These are phyloP conservation scores for Lumnitzera littorea DNA, from an alignment of 345 rosid species.

Conservation along the genomic window DNA sequence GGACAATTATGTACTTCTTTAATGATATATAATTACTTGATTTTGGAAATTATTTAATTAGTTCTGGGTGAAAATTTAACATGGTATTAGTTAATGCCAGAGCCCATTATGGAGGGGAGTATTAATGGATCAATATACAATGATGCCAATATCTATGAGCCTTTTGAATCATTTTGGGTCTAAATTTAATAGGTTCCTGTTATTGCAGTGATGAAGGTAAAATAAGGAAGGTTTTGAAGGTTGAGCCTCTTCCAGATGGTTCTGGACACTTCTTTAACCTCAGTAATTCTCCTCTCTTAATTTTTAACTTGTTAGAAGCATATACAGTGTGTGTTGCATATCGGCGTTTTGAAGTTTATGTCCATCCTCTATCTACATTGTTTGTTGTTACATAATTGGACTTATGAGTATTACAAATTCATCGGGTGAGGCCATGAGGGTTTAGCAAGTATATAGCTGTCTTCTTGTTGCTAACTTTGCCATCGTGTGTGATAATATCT, in stretches of 20 bases:
- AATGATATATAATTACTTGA: background rate
- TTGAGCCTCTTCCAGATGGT: conserved; percentile 94
- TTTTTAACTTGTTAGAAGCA: background rate
- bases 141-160: background rate
- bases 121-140: no score
- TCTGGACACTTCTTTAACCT: conserved; percentile 92
- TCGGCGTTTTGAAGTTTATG: background rate
- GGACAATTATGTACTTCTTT: background rate
- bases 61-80: no score
- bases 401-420: no score
- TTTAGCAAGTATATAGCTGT: no score
- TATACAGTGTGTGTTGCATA: background rate
- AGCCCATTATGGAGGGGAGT: no score
- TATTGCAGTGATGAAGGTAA: conserved; percentile 82
- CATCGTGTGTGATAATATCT: no score
- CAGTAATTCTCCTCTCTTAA: conserved; percentile 38
- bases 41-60: no score
- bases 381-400: no score
- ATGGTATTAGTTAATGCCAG: no score
- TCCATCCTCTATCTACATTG: no score
- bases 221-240: conserved; percentile 83
- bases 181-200: background rate
- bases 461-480: no score
- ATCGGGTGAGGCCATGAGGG: no score
- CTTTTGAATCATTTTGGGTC: background rate